Evolutionary conservation across 208 protist genomes (phyloP).

Genomic region (Histomonas meleagridis): DNA sequence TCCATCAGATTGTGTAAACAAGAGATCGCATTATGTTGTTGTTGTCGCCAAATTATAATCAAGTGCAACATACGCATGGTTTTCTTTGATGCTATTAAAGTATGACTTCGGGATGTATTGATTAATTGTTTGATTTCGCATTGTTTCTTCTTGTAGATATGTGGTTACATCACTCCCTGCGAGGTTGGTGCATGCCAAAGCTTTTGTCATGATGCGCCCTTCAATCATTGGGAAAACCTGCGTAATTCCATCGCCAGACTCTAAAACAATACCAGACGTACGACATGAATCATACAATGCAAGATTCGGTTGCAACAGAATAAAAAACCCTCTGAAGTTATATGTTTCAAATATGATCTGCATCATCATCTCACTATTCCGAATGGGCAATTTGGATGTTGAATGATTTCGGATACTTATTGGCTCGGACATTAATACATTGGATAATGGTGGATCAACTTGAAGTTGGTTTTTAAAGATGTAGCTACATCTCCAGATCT

Average conservation of each 20-base stretch:
- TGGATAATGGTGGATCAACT: conserved; percentile 82
- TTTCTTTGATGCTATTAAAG: conserved; percentile 66
- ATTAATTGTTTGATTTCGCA: conserved; percentile 55
- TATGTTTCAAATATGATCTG: conserved; percentile 73
- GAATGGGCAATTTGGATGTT: too few species aligned
- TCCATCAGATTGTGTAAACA: conserved; percentile 64
- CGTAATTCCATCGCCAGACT: conserved; percentile 80
- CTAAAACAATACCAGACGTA: conserved; percentile 70
- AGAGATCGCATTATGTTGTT: conserved; percentile 47
- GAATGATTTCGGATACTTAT: conserved; percentile 66
- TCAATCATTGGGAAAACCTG: conserved; percentile 89
- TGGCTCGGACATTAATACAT: conserved; percentile 72
- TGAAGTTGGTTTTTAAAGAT: conserved; percentile 93
- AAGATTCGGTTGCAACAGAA: conserved; percentile 74
- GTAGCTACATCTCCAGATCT: conserved; percentile 86
- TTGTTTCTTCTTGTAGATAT: conserved; percentile 53
- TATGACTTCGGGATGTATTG: conserved; percentile 58
- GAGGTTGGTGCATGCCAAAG: conserved; percentile 55
- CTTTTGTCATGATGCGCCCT: conserved; percentile 48
- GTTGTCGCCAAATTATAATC: conserved; percentile 58
- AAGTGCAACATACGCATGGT: conserved; percentile 58
- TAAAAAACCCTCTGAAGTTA: conserved; percentile 56
- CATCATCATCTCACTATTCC: conserved; percentile 69
- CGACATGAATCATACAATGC: conserved; percentile 70
- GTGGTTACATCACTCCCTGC: conserved; percentile 61